Base-by-base conservation (phyloP, 2,329 filamentous ascomycete genomes). In the Akanthomyces muscarius region DNA sequence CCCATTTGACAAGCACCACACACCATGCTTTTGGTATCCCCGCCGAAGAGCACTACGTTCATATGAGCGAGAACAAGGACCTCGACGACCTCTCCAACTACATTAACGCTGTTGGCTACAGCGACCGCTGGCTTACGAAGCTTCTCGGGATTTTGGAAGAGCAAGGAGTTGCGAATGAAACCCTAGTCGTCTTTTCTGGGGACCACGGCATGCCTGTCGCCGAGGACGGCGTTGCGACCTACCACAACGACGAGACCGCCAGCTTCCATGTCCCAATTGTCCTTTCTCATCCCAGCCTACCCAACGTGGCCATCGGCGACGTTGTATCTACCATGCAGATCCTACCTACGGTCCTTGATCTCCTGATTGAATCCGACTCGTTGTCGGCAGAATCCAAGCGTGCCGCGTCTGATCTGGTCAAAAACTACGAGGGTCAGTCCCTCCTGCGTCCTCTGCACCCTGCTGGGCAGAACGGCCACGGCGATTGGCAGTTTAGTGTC, bases 1-100 rank as follows among this genome's bases (percentile, higher is more conserved):
- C 73, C 1, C 74, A 76, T 62, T 59, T 76, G 6, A 76, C 74
- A 3, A 75, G 74, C 65, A 76, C 74, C 2, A 74, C 69, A 4
- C 74, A 76, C 61, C 74, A 75, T 42, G 68, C 71, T 6, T 75
- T 72, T 48, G 68, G 68, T 0, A 65, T 75, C 47, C 74, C 74
- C 0, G 63, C 61, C 5, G 66, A 67, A 0, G 72, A 74, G 30
- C 63, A 63, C 4, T 73, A 73, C n/a, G 68, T 71, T 23, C 33
- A 48, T 30, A 59, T 71, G 0, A 69, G 69, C 4, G 47, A 75
- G 51, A 65, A 68, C 1, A 69, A 69, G 42, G 71, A 70, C 1
- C 58, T 72, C 1, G 69, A 74, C 5, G 70, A 75, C 52, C 68
- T 76, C 33, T 72, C 74, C 47, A 68, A 69, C 25, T 76, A 76